Evolutionary conservation across 2,329 filamentous ascomycete genomes (phyloP), one percentile per base, ranked within the genome.

Genomic region (Pyrenophora seminiperda): DNA sequence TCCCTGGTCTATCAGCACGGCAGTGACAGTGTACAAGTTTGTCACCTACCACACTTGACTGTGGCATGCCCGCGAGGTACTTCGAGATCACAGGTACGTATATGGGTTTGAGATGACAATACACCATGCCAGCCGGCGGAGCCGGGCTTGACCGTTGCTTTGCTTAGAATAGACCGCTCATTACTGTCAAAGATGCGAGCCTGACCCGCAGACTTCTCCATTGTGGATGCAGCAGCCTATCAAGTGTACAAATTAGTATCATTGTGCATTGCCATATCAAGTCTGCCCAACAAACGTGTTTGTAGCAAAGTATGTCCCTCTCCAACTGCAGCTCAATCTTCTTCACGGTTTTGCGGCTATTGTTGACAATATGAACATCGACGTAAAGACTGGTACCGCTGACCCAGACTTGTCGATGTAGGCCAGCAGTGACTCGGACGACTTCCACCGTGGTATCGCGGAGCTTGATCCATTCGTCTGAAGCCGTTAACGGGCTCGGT

Each of bases 391-490:
- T 79, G 17, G 78, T 79, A 13, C 80, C 81, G 56, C 79, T 82
- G 45, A 83, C 79, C 81, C 81, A 83, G 20, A 81, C 81, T 63
- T 83, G 80, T n/a, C 81, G 76, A 62, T 83, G 80, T 7, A 83
- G 61, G 5, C 79, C 79, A 20, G 80, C 80, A 15, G 79, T 82
- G 14, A 82, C 62, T 45, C 72, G 73, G 18, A 82, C 65, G 7
- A 72, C 73, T 50, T 82, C 79, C 1, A 76, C 50, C 1, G 67
- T 67, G 20, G 63, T 66, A 32, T 75, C 70, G 20, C 73, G 72
- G 20, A 75, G 69, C 27, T 77, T 65, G 5, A 68, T 53, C 55
- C 77, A 72, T 54, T 80, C 78, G 49, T 81, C 79, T 13, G 73
- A 75, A 10, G 77, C 78, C 19, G 76, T 79, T 27, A 82, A 64